A percentile compares a stretch with the other conserved stretches of the same genome.
phyloP scores from a whole-genome alignment of 1,284 basidiomycete species.

The Ceratobasidium theobromae region DNA sequence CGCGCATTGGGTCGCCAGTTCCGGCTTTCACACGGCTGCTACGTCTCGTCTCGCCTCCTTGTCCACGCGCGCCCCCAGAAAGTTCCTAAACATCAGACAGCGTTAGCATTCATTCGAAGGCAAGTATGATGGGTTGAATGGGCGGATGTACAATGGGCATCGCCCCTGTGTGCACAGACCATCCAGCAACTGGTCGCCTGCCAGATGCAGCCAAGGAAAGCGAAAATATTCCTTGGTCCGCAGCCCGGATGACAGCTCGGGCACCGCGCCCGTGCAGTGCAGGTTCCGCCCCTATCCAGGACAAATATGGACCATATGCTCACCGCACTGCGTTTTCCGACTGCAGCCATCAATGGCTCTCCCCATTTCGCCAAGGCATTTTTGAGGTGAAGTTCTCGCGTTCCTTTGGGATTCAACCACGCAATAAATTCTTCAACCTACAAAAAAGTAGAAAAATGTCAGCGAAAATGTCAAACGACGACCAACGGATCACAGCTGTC shows the following conservation, averaged over 20 bases:
- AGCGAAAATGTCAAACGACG: neutral
- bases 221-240: neutral
- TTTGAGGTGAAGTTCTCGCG: conserved; percentile 82
- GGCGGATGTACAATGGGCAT: neutral
- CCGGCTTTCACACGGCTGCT: conserved; percentile 64
- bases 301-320: conserved; percentile 41
- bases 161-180: neutral
- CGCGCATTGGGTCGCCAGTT: conserved; percentile 62
- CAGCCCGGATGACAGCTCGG: neutral
- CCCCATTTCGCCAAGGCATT: conserved; percentile 81
- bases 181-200: neutral
- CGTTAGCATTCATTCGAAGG: conserved; percentile 10
- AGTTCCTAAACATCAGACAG: conserved; percentile 11
- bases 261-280: neutral
- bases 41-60: conserved; percentile 54
- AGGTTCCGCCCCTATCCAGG: conserved; percentile 12
- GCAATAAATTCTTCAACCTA: conserved; percentile 79
- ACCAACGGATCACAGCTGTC: conserved; percentile 16
- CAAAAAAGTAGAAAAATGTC: conserved; percentile 1
- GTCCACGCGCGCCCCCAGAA: conserved; percentile 14
- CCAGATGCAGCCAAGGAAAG: neutral
- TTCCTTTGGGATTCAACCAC: conserved; percentile 91
- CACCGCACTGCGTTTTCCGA: conserved; percentile 71
- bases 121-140: neutral
- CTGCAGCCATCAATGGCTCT: conserved; percentile 79